Conservation (phyloP, 441 rosid genomes). For the Erysimum pusillum region DNA sequence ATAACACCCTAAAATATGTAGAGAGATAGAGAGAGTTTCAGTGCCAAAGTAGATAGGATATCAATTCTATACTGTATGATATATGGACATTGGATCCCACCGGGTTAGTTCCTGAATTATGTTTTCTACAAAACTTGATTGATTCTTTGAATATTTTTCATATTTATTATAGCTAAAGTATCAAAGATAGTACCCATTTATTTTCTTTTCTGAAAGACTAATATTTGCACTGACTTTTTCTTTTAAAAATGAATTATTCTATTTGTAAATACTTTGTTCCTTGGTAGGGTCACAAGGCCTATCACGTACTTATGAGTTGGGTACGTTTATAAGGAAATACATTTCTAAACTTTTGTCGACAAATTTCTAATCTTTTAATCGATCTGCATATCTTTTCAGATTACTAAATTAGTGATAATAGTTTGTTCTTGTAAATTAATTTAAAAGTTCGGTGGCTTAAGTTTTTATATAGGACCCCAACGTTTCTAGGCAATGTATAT, state of each 20-base stretch:
- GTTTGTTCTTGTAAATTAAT: not conserved
- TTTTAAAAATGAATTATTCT: conserved; percentile 4
- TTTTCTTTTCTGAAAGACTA: not conserved
- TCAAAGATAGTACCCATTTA: conserved; percentile 11
- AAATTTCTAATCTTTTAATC: not conserved
- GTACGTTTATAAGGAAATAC: not conserved
- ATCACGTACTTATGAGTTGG: not conserved
- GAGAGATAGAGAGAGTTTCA: conserved; percentile 9
- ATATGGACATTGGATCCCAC: conserved; percentile 48
- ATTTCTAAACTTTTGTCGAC: not conserved
- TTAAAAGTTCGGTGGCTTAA: not conserved
- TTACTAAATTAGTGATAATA: not conserved
- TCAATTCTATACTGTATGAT: conserved; percentile 47
- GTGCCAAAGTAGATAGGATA: conserved; percentile 50
- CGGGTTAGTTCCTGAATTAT: conserved; percentile 26
- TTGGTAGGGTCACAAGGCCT: conserved; percentile 7
- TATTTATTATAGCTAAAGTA: conserved; percentile 17
- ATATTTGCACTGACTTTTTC: conserved; percentile 23
- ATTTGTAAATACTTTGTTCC: conserved; percentile 20
- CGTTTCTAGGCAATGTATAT: not conserved
- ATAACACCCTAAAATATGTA: conserved; percentile 2
- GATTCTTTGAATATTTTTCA: conserved; percentile 31
- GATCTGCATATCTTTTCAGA: not conserved
- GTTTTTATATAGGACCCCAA: not conserved
- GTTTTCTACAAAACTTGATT: conserved; percentile 44